These are phyloP conservation scores for Citrus maxima DNA, from an alignment of 345 rosid species.

Conservation along the genomic window DNA sequence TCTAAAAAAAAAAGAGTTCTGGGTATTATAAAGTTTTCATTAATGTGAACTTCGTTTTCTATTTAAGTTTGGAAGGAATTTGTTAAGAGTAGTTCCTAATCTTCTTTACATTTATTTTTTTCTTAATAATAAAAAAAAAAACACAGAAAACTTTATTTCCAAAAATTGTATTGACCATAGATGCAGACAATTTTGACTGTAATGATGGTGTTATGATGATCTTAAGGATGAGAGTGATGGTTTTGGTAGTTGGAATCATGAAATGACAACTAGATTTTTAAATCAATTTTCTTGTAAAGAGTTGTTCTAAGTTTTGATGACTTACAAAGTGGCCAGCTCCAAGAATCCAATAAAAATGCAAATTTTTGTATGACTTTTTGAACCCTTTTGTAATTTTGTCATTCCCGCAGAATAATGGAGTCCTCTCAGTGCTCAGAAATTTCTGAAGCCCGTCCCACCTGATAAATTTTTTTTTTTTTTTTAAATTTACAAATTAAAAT, in stretches of 20 bases:
- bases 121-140: no score
- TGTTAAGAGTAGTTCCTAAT: no score
- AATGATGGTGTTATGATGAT: constrained; percentile 7
- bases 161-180: not conserved
- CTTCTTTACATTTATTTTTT: no score
- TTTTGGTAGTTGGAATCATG: not conserved
- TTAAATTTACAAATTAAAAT: no score
- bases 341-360: constrained; percentile 88
- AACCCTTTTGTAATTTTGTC: constrained; percentile 60
- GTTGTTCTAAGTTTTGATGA: not conserved
- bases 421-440: constrained; percentile 45
- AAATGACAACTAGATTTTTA: not conserved
- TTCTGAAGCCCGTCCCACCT: constrained; percentile 74
- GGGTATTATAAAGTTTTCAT: not conserved
- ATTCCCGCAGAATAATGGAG: constrained; percentile 50
- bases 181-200: not conserved
- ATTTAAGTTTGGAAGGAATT: no score
- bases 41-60: no score
- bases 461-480: not conserved
- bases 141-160: not conserved
- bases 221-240: not conserved
- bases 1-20: not conserved
- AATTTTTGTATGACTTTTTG: constrained; percentile 63
- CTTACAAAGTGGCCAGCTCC: constrained; percentile 98
- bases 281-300: no score